Percentiles rank a stretch among this genome's conserved stretches.
These are phyloP conservation scores for Artemisia argyi DNA, from an alignment of 129 eudicot genomes.

Conservation along the genomic window DNA sequence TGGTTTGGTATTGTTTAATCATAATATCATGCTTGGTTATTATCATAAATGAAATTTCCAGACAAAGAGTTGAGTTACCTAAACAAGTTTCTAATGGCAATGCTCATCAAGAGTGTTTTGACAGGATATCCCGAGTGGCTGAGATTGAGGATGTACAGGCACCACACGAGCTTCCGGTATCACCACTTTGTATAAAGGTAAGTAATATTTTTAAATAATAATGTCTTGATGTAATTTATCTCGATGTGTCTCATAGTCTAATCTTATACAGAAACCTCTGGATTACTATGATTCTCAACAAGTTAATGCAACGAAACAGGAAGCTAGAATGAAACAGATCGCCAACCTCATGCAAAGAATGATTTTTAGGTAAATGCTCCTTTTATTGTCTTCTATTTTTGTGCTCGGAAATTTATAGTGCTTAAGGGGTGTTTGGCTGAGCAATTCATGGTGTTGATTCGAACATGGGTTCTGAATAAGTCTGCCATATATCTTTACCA, in stretches of 20 bases:
- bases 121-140: slow-evolving; percentile 60
- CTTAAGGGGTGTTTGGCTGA: no score
- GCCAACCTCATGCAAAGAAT: no score
- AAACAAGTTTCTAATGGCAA: slow-evolving; percentile 54
- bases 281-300: slow-evolving; percentile 96
- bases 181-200: slow-evolving; percentile 91
- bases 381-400: no score
- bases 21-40: not conserved
- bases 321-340: slow-evolving; percentile 43
- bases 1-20: no score
- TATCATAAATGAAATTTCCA: slow-evolving; percentile 1
- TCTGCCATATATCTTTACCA: no score
- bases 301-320: slow-evolving; percentile 61
- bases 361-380: no score
- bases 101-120: slow-evolving; percentile 51
- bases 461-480: no score
- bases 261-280: slow-evolving; percentile 76
- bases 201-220: slow-evolving; percentile 1
- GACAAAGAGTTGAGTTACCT: slow-evolving; percentile 72
- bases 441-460: no score
- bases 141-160: slow-evolving; percentile 98
- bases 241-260: slow-evolving; percentile 13
- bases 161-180: slow-evolving; percentile 81
- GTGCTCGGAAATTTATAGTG: no score
- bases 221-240: not conserved